A percentile compares a stretch with the other conserved stretches of the same genome.
These are phyloP conservation scores for Sonneratia caseolaris DNA, from an alignment of 345 rosid species.

Conservation along the genomic window DNA sequence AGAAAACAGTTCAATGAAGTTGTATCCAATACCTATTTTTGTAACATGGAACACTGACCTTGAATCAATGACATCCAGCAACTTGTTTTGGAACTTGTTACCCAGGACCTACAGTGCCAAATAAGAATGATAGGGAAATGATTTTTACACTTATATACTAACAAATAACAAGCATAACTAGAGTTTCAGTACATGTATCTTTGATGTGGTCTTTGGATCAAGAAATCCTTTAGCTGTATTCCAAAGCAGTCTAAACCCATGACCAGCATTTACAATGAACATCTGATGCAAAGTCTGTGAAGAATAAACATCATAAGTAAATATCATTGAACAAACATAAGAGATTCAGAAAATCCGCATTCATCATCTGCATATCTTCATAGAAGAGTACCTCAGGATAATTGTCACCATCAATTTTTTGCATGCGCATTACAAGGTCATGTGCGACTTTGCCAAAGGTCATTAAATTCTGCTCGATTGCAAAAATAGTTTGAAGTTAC, in stretches of 20 bases:
- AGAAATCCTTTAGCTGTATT: slow-evolving; percentile 79
- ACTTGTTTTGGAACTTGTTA: slow-evolving; percentile 54
- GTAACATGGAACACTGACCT: slow-evolving; percentile 35
- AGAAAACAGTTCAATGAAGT: slow-evolving; percentile 2
- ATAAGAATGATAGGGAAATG: slow-evolving; percentile 10
- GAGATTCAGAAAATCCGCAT: not conserved
- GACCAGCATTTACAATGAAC: slow-evolving; percentile 86
- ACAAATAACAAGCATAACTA: not conserved
- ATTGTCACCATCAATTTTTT: slow-evolving; percentile 96
- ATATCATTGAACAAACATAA: slow-evolving; percentile 6
- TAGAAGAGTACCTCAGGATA: slow-evolving; percentile 71
- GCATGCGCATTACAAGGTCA: slow-evolving; percentile 86
- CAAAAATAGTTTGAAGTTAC: slow-evolving; percentile 7
- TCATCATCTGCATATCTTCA: not conserved
- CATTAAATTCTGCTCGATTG: slow-evolving; percentile 64
- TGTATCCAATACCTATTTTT: slow-evolving; percentile 2
- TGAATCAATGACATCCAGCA: slow-evolving; percentile 72
- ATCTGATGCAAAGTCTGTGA: slow-evolving; percentile 83
- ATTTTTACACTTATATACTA: not conserved
- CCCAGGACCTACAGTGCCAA: slow-evolving; percentile 63
- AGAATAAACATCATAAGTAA: slow-evolving; percentile 13
- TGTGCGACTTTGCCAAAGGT: slow-evolving; percentile 86
- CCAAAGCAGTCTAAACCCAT: slow-evolving; percentile 81
- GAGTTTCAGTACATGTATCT: slow-evolving; percentile 54
- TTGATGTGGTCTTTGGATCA: slow-evolving; percentile 83